Evolutionary conservation across 1,284 basidiomycete species (phyloP).

Genomic region (Irpex sp.): DNA sequence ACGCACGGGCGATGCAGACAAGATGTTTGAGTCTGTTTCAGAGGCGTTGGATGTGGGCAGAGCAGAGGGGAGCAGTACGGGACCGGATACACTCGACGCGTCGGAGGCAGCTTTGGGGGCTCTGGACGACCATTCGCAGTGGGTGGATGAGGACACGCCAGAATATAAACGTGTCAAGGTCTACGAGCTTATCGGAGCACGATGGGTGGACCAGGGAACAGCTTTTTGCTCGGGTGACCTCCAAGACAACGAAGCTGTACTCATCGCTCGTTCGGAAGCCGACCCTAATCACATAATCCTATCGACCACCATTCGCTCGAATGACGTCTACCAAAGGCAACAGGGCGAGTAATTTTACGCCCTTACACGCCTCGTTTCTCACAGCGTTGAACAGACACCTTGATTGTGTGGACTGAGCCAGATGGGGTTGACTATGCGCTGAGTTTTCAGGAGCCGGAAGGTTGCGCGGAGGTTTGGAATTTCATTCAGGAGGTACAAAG

Average conservation of each 20-base stretch:
- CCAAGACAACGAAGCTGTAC: conserved; percentile 77
- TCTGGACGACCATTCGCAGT: conserved; percentile 26
- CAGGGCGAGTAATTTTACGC: conserved; percentile 60
- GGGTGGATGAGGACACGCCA: conserved; percentile 34
- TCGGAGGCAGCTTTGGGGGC: conserved; percentile 11
- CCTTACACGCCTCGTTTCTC: conserved; percentile 6
- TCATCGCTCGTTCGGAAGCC: conserved; percentile 82
- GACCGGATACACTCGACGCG: conserved; percentile 11
- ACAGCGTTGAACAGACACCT: conserved; percentile 63
- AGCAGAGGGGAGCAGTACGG: conserved; percentile 14
- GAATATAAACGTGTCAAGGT: conserved; percentile 55
- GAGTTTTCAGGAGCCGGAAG: conserved; percentile 95
- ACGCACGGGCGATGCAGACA: conserved; percentile 16
- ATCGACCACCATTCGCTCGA: conserved; percentile 70
- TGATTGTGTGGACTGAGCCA: conserved; percentile 99
- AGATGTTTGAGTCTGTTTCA: conserved; percentile 15
- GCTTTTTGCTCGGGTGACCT: conserved; percentile 91
- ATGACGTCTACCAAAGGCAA: conserved; percentile 89
- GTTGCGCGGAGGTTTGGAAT: conserved; percentile 96
- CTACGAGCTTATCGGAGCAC: conserved; percentile 85
- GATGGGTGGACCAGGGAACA: conserved; percentile 93
- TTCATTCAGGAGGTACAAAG: conserved; percentile 95
- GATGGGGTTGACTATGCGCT: conserved; percentile 94
- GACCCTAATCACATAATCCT: conserved; percentile 70
- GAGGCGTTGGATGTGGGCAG: conserved; percentile 10